Evolutionary conservation across 192 early-diverging fungal genomes (phyloP).

Genomic region (Endogone sp.): DNA sequence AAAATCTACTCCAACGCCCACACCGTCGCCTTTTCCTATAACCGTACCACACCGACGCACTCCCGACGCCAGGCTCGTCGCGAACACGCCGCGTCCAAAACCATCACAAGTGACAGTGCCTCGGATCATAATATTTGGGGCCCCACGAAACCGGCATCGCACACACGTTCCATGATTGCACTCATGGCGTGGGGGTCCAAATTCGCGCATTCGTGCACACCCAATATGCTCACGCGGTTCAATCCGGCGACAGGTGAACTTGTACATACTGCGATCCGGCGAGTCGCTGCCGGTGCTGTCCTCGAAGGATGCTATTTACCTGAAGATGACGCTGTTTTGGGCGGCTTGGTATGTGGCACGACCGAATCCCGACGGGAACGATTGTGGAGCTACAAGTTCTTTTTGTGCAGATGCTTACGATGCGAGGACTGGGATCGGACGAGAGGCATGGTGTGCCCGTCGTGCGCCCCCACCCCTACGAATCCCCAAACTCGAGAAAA

Average conservation of each 20-base stretch:
- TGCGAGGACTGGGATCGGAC: slow-evolving; percentile 21
- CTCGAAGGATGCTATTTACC: slow-evolving; percentile 30
- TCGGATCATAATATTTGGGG: not conserved
- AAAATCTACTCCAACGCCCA: slow-evolving; percentile 36
- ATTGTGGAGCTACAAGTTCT: slow-evolving; percentile 28
- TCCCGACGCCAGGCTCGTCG: slow-evolving; percentile 7
- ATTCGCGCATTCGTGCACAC: slow-evolving; percentile 32
- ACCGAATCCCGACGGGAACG: slow-evolving; percentile 14
- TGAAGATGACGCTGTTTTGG: slow-evolving; percentile 24
- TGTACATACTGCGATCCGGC: slow-evolving; percentile 16
- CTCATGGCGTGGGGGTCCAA: slow-evolving; percentile 31
- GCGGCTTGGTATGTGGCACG: slow-evolving; percentile 31
- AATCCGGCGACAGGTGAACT: slow-evolving; percentile 17
- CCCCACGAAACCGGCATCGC: slow-evolving; percentile 2
- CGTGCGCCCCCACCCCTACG: slow-evolving; percentile 5
- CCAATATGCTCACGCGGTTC: slow-evolving; percentile 26
- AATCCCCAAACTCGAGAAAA: no score
- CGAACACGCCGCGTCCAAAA: slow-evolving; percentile 1
- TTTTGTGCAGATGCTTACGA: slow-evolving; percentile 23
- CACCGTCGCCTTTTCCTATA: slow-evolving; percentile 17
- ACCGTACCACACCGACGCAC: slow-evolving; percentile 19
- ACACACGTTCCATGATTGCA: slow-evolving; percentile 14
- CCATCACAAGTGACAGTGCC: not conserved
- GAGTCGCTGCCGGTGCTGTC: slow-evolving; percentile 13
- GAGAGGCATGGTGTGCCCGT: slow-evolving; percentile 11